These are phyloP conservation scores for Phialocephala subalpina DNA, from an alignment of 2,329 filamentous ascomycete species.

Conservation along the genomic window DNA sequence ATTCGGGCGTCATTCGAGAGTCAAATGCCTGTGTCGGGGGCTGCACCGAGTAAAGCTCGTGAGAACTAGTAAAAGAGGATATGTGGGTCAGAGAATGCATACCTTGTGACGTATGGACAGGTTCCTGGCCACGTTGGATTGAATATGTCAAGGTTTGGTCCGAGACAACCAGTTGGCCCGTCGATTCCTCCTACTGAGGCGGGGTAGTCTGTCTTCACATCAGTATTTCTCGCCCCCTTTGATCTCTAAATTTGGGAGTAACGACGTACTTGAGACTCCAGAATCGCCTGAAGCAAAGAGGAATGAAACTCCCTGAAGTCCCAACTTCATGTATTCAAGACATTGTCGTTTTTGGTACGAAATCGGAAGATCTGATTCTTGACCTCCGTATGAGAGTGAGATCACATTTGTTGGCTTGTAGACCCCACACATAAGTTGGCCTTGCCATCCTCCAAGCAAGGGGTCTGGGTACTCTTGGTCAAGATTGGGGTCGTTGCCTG, in stretches of 20 bases:
- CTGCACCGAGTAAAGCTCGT: no score
- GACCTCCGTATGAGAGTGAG: slow-evolving; percentile 66
- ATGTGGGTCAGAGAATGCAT: no score
- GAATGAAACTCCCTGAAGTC: slow-evolving; percentile 68
- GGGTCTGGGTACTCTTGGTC: slow-evolving; percentile 40
- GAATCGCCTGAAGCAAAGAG: slow-evolving; percentile 67
- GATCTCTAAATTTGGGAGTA: no score
- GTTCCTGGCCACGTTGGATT: slow-evolving; percentile 50
- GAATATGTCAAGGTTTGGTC: slow-evolving; percentile 58
- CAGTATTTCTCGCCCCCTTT: not conserved
- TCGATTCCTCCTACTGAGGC: slow-evolving; percentile 18
- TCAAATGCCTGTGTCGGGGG: no score
- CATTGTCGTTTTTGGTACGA: slow-evolving; percentile 60
- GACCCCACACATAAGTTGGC: slow-evolving; percentile 45
- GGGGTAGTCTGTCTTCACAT: slow-evolving; percentile 26
- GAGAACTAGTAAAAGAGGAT: no score
- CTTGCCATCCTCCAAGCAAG: slow-evolving; percentile 46
- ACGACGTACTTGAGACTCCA: slow-evolving; percentile 45
- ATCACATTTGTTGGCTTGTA: slow-evolving; percentile 60
- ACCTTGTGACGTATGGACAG: slow-evolving; percentile 54
- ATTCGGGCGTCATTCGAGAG: no score
- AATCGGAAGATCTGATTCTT: slow-evolving; percentile 67
- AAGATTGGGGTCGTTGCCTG: slow-evolving; percentile 17
- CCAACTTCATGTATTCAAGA: slow-evolving; percentile 68
- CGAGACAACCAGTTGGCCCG: slow-evolving; percentile 44